These are phyloP conservation scores for Phytophthora foliorum DNA, from an alignment of 352 stramenopile genomes.

Conservation along the genomic window DNA sequence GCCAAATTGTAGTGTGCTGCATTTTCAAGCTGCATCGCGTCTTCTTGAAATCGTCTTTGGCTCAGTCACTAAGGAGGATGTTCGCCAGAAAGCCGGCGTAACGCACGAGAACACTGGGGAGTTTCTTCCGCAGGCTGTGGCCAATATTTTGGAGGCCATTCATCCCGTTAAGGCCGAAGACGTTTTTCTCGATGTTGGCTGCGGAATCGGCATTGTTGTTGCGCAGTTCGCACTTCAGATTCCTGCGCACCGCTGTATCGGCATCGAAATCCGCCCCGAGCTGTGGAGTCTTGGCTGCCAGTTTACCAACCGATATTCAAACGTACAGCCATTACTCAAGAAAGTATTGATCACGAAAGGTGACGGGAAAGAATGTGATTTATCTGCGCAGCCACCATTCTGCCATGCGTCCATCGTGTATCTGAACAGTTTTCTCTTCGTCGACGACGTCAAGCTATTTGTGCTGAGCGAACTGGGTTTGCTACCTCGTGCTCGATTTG, in stretches of 20 bases:
- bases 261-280: constrained; percentile 1
- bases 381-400: constrained; percentile 9
- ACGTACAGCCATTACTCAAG: neutral
- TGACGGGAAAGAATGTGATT: neutral
- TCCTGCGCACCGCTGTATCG: neutral
- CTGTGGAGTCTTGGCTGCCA: neutral
- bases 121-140: constrained; percentile 3
- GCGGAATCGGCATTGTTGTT: constrained; percentile 5
- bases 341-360: constrained; percentile 4
- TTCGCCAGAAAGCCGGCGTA: constrained; percentile 5
- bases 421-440: constrained; percentile 13
- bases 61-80: constrained; percentile 4
- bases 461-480: constrained; percentile 6
- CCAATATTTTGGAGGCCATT: neutral
- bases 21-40: constrained; percentile 1
- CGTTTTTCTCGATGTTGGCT: constrained; percentile 11
- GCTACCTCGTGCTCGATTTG: constrained; percentile 11
- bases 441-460: constrained; percentile 9
- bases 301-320: constrained; percentile 6
- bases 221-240: constrained; percentile 9
- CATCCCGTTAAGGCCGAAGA: neutral
- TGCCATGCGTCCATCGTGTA: constrained; percentile 9
- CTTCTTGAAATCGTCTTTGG: constrained; percentile 3
- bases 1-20: neutral
- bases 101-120: constrained; percentile 8